Evolutionary conservation across 768 basidiomycete species (phyloP).

Genomic region (Fibroporia radiculosa): DNA sequence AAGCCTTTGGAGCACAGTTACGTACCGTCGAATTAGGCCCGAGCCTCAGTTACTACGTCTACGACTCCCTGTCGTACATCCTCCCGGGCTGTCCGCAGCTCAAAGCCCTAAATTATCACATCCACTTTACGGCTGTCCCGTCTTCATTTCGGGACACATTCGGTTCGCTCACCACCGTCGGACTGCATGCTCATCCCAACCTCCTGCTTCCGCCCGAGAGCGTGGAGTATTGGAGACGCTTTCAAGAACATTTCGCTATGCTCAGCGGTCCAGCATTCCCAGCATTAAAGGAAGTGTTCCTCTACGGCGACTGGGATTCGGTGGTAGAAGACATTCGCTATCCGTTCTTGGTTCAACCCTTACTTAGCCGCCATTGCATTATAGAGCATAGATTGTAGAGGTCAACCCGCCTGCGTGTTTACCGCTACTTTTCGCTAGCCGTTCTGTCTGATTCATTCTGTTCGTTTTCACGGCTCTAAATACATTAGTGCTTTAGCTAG

Average conservation of each 20-base stretch:
- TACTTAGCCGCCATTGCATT: constrained; percentile 27
- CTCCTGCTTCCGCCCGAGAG: constrained; percentile 29
- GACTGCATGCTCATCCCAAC: constrained; percentile 45
- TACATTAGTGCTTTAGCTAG: too few relatives aligned
- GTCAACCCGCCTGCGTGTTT: too few relatives aligned
- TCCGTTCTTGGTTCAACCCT: constrained; percentile 23
- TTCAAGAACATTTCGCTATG: constrained; percentile 40
- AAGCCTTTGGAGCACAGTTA: constrained; percentile 41
- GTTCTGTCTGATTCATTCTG: too few relatives aligned
- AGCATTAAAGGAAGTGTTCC: constrained; percentile 33
- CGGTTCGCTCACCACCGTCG: constrained; percentile 34
- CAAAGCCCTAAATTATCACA: constrained; percentile 44
- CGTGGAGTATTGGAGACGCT: constrained; percentile 29
- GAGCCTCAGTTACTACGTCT: constrained; percentile 44
- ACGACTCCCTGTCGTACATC: constrained; percentile 40
- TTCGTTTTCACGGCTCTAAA: too few relatives aligned
- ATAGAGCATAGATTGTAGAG: too few relatives aligned
- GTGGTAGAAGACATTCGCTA: constrained; percentile 31
- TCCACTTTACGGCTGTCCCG: constrained; percentile 18
- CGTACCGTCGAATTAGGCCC: constrained; percentile 50
- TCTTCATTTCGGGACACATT: neutral
- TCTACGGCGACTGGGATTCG: constrained; percentile 49
- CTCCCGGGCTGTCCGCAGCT: constrained; percentile 40
- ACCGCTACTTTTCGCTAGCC: too few relatives aligned
- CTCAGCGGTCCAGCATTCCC: constrained; percentile 37